Evolutionary conservation across 2,329 filamentous ascomycete genomes (phyloP), one percentile per base, ranked within the genome.

Genomic region (Monosporascus sp.): DNA sequence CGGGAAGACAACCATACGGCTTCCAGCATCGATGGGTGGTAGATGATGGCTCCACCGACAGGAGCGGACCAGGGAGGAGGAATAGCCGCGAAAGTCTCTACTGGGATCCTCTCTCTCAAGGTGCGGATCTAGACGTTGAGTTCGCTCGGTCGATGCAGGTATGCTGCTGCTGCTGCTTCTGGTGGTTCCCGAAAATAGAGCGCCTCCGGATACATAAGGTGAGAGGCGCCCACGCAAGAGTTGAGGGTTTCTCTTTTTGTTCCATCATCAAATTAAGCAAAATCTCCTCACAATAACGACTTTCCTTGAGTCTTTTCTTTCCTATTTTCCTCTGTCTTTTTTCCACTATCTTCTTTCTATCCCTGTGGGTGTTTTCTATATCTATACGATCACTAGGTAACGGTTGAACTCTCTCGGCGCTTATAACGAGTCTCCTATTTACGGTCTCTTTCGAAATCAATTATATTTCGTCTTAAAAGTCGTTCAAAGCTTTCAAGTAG

Each of bases 271-370:
- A 54, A 41, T 1, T 49, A 61, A 54, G 37, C 54, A 54, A 50
- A 31, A 20, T 56, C 36, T 55, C 54, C 57, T 37, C 48, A 49
- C 48, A 56, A 51, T 59, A 48, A 61, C 52, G 54, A 51, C 53
- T 67, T 66, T 64, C 58, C 56, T 64, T 65, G 36, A 55, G 62
- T 66, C 61, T 62, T 62, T 66, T 63, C 52, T 57, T 57, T 60
- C 56, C 59, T 60, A 57, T 54, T 51, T 58, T 62, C 52, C 55
- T 57, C 56, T 46, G 52, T 57, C 63, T 59, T 58, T 53, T 60
- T 60, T 52, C 60, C 53, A 61, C 46, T 60, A 57, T 62, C 60
- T 52, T 57, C 50, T 61, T 57, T 58, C 56, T 65, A 55, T 64
- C 61, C 54, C 55, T 51, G 54, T 50, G 50, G 58, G 51, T 52